A percentile compares a stretch with the other conserved stretches of the same genome.
These are phyloP conservation scores for Sarocladiaceae sp. DNA, from an alignment of 2,329 filamentous ascomycete genomes.

Conservation along the genomic window DNA sequence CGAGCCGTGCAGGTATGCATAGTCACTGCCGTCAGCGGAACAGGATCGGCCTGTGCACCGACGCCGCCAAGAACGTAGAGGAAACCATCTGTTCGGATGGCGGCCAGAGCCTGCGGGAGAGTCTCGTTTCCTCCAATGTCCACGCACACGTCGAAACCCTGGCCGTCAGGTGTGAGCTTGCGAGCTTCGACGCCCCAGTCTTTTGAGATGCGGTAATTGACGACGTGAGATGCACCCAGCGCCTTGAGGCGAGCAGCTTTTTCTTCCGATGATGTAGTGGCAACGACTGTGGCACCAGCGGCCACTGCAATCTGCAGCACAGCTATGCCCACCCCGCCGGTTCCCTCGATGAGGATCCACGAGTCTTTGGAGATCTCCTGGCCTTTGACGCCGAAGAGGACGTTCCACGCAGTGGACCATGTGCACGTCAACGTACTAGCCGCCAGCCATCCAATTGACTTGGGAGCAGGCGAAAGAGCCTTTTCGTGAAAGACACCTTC, in stretches of 20 bases:
- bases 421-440: conserved; percentile 45
- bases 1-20: conserved; percentile 23
- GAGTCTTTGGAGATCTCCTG: conserved; percentile 31
- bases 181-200: conserved; percentile 58
- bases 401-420: conserved; percentile 47
- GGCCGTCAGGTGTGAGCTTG: conserved; percentile 38
- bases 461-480: conserved; percentile 50
- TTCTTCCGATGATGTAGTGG: conserved; percentile 52
- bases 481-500: conserved; percentile 54
- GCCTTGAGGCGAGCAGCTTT: conserved; percentile 49
- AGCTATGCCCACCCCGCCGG: conserved; percentile 33
- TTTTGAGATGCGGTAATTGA: conserved; percentile 56
- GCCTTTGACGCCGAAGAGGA: conserved; percentile 41
- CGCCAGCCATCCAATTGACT: conserved; percentile 29
- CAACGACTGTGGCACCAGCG: conserved; percentile 48
- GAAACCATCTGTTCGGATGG: conserved; percentile 33
- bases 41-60: conserved; percentile 21
- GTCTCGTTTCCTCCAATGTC: conserved; percentile 66
- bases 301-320: conserved; percentile 40
- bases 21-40: conserved; percentile 21
- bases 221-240: conserved; percentile 52
- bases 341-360: conserved; percentile 34
- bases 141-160: conserved; percentile 58
- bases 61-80: conserved; percentile 28
- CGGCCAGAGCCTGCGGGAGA: conserved; percentile 50